Evolutionary conservation across 78 protist species (phyloP).

Genomic region (Dictyostelium capitatum): DNA sequence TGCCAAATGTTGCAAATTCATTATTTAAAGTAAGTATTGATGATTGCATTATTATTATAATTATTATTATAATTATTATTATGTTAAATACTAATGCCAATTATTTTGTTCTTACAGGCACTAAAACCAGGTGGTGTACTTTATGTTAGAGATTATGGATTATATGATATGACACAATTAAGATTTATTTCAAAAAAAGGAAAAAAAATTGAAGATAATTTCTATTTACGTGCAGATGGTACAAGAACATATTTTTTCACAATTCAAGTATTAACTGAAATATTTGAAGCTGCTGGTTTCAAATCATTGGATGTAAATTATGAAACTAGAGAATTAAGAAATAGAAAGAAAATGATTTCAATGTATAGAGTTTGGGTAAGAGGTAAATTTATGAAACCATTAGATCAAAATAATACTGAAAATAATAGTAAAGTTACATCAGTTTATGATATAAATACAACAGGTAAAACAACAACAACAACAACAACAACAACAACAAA

Average conservation of each 20-base stretch:
- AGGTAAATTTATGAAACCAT: conserved; percentile 83
- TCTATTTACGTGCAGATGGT: conserved; percentile 86
- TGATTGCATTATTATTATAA: background rate
- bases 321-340: conserved; percentile 82
- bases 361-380: conserved; percentile 90
- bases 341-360: conserved; percentile 82
- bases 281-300: conserved; percentile 74
- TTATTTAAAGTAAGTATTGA: conserved; percentile 24
- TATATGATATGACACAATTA: conserved; percentile 87
- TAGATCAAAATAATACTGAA: background rate
- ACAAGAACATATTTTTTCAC: conserved; percentile 84
- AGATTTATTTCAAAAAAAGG: conserved; percentile 73
- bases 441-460: background rate
- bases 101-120: conserved; percentile 1
- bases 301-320: conserved; percentile 18
- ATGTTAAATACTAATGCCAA: background rate
- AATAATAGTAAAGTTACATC: conserved; percentile 1
- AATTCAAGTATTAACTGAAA: background rate
- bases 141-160: conserved; percentile 86
- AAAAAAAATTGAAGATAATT: conserved; percentile 80
- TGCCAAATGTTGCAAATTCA: conserved; percentile 39
- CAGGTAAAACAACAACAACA: background rate
- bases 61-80: background rate
- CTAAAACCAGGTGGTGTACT: conserved; percentile 88
- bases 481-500: background rate